Base-by-base conservation (phyloP, 2,329 filamentous ascomycete species). In the Talaromyces sp. region DNA sequence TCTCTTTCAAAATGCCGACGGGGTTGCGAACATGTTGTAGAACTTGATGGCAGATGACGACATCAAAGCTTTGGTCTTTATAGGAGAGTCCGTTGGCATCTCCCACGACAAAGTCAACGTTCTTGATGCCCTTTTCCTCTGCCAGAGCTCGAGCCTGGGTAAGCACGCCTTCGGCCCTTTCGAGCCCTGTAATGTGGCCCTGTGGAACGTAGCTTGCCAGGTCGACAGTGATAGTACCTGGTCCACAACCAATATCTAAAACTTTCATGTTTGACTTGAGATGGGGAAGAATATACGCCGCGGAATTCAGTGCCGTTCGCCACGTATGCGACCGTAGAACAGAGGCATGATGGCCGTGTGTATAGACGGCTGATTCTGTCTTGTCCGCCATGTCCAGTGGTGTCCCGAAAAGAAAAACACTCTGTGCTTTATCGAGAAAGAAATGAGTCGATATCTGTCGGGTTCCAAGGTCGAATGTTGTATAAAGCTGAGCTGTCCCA, bases 11-110 rank as follows among this genome's bases (percentile, higher is more conserved):
- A 0, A 82, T 81, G 1, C 73, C 69, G 0, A 83, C 71, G 0
- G 84, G 84, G 59, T 83, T 76, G 11, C 75, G 68, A 5, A 88
- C 73, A 68, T 88, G 85, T 63, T 82, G 80, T 5, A 88, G 74
- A 0, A 87, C 81, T 67, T 87, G 84, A 67, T 86, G 83, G 9
- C 80, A 81, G 67, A 85, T 82, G 2, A 87, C 84, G 5, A 88
- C 69, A 65, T 88, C 86, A 65, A 88, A 88, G 1, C 73, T 72
- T 28, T 75, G 73, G 50, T 86, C 80, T 1, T 62, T 54, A 52
- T 75, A 76, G 1, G 57, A 25, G 65, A 82, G 74, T 1, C 72
- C 65, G 62, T 80, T 77, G 14, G 81, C 81, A 72, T 79, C 72
- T 9, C 73, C 77, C 2, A 71, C 65, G 23, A 66, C 67, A 64